phyloP scores from a whole-genome alignment of 2,329 filamentous ascomycete species.

The Apiospora kogelbergensis region DNA sequence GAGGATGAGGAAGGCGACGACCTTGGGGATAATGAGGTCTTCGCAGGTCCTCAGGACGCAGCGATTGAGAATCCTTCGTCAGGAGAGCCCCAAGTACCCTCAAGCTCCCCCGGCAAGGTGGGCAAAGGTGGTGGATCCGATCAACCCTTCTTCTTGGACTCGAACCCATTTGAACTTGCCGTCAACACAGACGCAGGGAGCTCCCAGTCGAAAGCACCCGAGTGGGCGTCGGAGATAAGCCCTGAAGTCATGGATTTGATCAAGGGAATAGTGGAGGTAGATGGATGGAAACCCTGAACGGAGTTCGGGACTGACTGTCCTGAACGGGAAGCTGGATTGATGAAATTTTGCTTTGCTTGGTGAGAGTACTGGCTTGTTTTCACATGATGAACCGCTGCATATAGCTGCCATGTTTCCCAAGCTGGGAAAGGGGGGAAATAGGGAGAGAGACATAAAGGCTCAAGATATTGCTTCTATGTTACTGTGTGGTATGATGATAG shows the following conservation, averaged over 20 bases:
- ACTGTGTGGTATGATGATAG: not conserved
- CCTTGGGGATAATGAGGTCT: too few relatives aligned
- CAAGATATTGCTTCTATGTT: not conserved
- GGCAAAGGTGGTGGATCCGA: not conserved
- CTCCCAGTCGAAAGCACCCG: conserved; percentile 18
- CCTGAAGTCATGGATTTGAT: conserved; percentile 25
- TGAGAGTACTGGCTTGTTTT: not conserved
- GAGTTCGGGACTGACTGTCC: not conserved
- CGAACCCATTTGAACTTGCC: not conserved
- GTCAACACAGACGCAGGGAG: not conserved
- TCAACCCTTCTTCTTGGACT: conserved; percentile 7
- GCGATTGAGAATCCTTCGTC: not conserved
- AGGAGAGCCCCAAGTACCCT: not conserved
- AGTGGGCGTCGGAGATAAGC: conserved; percentile 29
- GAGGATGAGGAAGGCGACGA: not conserved
- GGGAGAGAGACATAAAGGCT: too few relatives aligned
- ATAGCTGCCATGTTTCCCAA: not conserved
- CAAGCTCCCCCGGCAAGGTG: not conserved
- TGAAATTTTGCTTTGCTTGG: not conserved
- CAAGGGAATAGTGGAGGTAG: not conserved
- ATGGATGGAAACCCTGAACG: not conserved
- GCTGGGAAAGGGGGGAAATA: not conserved
- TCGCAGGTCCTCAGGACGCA: not conserved
- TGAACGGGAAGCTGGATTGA: not conserved
- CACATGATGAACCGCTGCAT: not conserved